phyloP scores from a whole-genome alignment of 2,329 filamentous ascomycete genomes.

The Colletotrichum kahawae region DNA sequence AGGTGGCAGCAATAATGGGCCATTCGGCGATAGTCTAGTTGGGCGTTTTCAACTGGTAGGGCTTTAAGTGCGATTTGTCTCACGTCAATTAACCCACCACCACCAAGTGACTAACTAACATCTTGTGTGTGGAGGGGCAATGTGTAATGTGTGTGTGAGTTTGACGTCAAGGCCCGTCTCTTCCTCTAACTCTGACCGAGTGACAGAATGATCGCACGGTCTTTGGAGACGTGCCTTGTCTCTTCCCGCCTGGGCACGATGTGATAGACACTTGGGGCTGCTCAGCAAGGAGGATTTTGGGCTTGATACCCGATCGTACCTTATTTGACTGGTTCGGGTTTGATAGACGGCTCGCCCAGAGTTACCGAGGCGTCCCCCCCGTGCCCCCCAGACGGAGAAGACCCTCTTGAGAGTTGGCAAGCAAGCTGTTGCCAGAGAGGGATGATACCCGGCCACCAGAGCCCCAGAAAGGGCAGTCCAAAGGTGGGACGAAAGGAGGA shows the following conservation, averaged over 20 bases:
- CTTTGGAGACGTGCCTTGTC: neutral
- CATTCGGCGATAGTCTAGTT: neutral
- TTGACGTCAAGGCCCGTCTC: neutral
- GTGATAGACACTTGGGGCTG: neutral
- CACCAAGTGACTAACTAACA: neutral
- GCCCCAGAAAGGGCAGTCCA: neutral
- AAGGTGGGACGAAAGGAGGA: constrained; percentile 8
- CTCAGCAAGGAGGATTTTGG: neutral
- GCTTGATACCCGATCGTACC: neutral
- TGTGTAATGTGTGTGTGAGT: neutral
- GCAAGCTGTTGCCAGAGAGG: neutral
- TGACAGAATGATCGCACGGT: neutral
- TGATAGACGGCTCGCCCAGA: neutral
- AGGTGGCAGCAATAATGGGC: neutral
- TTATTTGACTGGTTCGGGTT: neutral
- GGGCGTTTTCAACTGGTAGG: neutral
- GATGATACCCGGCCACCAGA: neutral
- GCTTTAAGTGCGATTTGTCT: neutral
- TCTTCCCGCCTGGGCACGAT: neutral
- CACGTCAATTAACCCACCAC: neutral
- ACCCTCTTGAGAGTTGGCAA: neutral
- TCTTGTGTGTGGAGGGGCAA: neutral
- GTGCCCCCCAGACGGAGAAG: neutral
- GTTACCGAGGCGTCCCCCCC: neutral
- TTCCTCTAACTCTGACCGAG: neutral